Evolutionary conservation across 768 basidiomycete genomes (phyloP).

Genomic region (Trichaptum fuscoviolaceum): DNA sequence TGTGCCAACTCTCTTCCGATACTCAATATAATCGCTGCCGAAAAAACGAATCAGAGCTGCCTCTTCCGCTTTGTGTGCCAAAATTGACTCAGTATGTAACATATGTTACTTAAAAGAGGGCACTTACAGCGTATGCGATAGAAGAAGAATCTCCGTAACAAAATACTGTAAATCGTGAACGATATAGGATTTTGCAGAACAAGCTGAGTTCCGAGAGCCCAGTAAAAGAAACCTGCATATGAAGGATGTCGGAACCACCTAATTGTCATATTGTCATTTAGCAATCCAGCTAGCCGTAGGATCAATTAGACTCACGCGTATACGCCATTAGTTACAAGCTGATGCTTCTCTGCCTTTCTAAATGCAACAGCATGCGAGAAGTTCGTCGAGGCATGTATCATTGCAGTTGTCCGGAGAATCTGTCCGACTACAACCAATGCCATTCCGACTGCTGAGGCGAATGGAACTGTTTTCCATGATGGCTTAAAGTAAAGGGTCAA

Average conservation of each 20-base stretch:
- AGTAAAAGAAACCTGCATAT: slow-evolving; percentile 96
- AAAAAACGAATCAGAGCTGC: slow-evolving; percentile 77
- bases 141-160: slow-evolving; percentile 88
- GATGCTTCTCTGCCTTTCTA: slow-evolving; percentile 66
- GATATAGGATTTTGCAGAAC: slow-evolving; percentile 82
- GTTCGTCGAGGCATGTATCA: slow-evolving; percentile 91
- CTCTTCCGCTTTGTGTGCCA: slow-evolving; percentile 78
- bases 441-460: slow-evolving; percentile 60
- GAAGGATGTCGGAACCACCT: slow-evolving; percentile 93
- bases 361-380: slow-evolving; percentile 89
- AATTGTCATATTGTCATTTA: not conserved
- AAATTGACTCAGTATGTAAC: not conserved
- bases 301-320: slow-evolving; percentile 58
- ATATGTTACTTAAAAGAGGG: slow-evolving; percentile 8
- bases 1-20: slow-evolving; percentile 74
- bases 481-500: slow-evolving; percentile 65
- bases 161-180: slow-evolving; percentile 54
- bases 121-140: slow-evolving; percentile 69
- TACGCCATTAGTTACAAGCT: slow-evolving; percentile 82
- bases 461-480: slow-evolving; percentile 51
- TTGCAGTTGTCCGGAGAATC: slow-evolving; percentile 77
- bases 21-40: slow-evolving; percentile 77
- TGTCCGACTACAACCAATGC: slow-evolving; percentile 66
- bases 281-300: slow-evolving; percentile 1
- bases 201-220: slow-evolving; percentile 93